Evolutionary conservation across 352 stramenopile species (phyloP).

Genomic region (Blastocystis sp.): DNA sequence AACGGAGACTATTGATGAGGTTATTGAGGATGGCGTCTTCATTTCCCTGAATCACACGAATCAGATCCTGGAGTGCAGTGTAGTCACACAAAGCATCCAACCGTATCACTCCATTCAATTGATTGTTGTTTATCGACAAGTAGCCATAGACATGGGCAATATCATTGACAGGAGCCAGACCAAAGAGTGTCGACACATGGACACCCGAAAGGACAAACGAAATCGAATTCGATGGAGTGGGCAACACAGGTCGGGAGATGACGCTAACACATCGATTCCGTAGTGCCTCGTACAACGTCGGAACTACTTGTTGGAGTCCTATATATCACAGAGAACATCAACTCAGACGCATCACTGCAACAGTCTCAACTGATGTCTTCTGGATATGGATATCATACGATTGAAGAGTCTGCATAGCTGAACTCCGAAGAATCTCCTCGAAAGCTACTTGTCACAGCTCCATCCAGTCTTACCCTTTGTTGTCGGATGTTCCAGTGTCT

Average conservation of each 20-base stretch:
- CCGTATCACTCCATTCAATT: not conserved
- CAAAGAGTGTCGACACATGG: conserved; percentile 30
- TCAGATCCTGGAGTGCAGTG: not conserved
- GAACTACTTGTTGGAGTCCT: not conserved
- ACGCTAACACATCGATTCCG: not conserved
- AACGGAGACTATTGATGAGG: conserved; percentile 15
- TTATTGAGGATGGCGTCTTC: conserved; percentile 33
- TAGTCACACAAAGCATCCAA: conserved; percentile 3
- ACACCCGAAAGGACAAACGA: conserved; percentile 9
- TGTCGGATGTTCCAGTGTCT: not conserved
- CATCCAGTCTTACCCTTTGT: not conserved
- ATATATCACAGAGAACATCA: not conserved
- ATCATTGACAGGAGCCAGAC: not conserved
- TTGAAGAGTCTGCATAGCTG: not conserved
- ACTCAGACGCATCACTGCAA: not conserved
- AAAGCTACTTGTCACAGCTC: conserved; percentile 1
- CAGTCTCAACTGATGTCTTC: not conserved
- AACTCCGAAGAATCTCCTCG: conserved; percentile 9
- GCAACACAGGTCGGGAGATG: not conserved
- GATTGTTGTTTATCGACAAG: not conserved
- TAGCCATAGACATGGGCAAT: not conserved
- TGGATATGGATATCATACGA: not conserved
- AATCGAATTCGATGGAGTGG: not conserved
- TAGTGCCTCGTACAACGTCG: not conserved
- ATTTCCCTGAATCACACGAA: not conserved